These are phyloP conservation scores for Bacidia rubella DNA, from an alignment of 495 filamentous ascomycete genomes.

Conservation along the genomic window DNA sequence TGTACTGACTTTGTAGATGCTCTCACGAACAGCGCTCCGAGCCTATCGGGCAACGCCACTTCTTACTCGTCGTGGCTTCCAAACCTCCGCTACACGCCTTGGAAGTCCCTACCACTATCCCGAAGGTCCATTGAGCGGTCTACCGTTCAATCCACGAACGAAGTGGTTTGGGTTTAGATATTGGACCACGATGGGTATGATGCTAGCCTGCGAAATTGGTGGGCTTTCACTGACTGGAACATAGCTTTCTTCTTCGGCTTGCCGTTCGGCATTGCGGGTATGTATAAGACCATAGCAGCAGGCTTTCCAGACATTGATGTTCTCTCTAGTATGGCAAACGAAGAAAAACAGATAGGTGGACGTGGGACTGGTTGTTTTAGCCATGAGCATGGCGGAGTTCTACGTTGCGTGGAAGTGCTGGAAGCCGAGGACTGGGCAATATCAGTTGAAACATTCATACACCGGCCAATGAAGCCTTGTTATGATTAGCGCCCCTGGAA, in stretches of 20 bases:
- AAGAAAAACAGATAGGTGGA: constrained; percentile 41
- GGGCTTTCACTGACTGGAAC: constrained; percentile 22
- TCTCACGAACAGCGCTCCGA: constrained; percentile 65
- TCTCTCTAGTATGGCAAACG: constrained; percentile 64
- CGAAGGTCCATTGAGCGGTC: constrained; percentile 84
- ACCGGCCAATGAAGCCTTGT: too few species aligned
- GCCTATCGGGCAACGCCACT: constrained; percentile 55
- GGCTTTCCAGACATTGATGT: constrained; percentile 1
- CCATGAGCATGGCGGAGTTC: background rate
- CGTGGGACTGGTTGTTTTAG: background rate
- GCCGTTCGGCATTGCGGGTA: constrained; percentile 75
- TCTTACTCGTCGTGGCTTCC: constrained; percentile 85
- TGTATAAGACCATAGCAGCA: constrained; percentile 24
- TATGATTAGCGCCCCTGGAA: too few species aligned
- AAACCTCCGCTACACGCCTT: constrained; percentile 73
- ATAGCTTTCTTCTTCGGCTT: constrained; percentile 59
- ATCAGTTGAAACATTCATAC: too few species aligned
- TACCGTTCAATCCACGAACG: constrained; percentile 92
- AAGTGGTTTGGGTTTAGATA: constrained; percentile 70
- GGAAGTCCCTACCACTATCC: constrained; percentile 94
- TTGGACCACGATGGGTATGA: constrained; percentile 66
- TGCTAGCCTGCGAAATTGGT: background rate
- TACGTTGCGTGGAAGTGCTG: too few species aligned
- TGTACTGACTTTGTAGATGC: constrained; percentile 50
- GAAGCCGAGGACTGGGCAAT: too few species aligned